phyloP scores from a whole-genome alignment of 1,284 basidiomycete genomes.

The Cryptococcus depauperatus region DNA sequence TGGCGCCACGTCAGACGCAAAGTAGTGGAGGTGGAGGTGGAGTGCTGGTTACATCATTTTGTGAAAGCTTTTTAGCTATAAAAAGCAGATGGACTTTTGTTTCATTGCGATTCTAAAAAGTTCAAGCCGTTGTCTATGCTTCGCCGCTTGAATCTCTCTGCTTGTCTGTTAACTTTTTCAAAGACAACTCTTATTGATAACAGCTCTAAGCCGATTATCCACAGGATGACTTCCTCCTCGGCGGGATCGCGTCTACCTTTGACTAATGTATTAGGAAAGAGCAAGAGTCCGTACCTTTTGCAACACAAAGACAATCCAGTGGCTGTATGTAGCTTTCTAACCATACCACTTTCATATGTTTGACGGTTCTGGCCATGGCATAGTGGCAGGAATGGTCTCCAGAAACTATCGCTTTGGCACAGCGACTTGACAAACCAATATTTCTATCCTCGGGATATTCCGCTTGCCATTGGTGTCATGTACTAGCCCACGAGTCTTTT shows the following conservation, averaged over 20 bases:
- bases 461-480: conserved; percentile 41
- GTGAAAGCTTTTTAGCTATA: no score
- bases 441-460: conserved; percentile 50
- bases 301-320: conserved; percentile 49
- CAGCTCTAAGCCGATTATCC: no score
- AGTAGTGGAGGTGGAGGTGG: no score
- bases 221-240: background rate
- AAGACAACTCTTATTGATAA: no score
- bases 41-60: no score
- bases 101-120: no score
- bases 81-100: no score
- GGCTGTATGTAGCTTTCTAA: conserved; percentile 12
- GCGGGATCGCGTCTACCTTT: background rate
- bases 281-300: conserved; percentile 48
- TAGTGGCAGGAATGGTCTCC: conserved; percentile 49
- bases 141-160: no score
- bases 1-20: no score
- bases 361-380: background rate
- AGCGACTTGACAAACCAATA: conserved; percentile 45
- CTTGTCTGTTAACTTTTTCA: no score
- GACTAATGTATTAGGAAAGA: conserved; percentile 42
- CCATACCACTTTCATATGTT: background rate
- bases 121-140: no score
- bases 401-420: conserved; percentile 46
- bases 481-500: conserved; percentile 46